These are phyloP conservation scores for Exserohilum rostratum DNA, from an alignment of 2,329 filamentous ascomycete species.

Conservation along the genomic window DNA sequence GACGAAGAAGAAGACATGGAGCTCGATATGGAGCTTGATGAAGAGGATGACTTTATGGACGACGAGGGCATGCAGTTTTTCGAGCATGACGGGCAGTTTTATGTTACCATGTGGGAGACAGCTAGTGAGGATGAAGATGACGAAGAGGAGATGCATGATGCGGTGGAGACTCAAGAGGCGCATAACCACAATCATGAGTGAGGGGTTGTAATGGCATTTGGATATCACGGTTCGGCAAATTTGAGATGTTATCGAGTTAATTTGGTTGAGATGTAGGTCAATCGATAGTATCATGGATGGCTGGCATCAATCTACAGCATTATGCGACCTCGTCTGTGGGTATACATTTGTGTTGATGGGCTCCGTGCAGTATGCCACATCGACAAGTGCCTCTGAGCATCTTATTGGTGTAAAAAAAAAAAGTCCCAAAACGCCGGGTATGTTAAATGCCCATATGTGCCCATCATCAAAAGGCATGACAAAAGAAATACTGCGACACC, in stretches of 20 bases:
- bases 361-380: too few species aligned
- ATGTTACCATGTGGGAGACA: constrained; percentile 11
- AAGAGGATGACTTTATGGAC: constrained; percentile 22
- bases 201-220: not conserved
- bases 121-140: constrained; percentile 8
- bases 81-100: constrained; percentile 16
- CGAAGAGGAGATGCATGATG: constrained; percentile 7
- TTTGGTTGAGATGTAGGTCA: too few species aligned
- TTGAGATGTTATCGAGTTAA: too few species aligned
- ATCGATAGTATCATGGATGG: not conserved
- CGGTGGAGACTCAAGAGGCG: constrained; percentile 2
- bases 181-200: constrained; percentile 5
- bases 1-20: constrained; percentile 19
- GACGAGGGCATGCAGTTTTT: constrained; percentile 11
- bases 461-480: not conserved
- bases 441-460: not conserved
- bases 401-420: not conserved
- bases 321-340: not conserved
- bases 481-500: not conserved
- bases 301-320: not conserved
- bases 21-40: constrained; percentile 16
- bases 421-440: constrained; percentile 1
- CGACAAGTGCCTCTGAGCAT: too few species aligned
- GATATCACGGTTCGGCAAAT: too few species aligned
- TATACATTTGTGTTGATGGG: not conserved